These are phyloP conservation scores for Candida berthetii DNA, from an alignment of 805 yeast genomes.

Conservation along the genomic window DNA sequence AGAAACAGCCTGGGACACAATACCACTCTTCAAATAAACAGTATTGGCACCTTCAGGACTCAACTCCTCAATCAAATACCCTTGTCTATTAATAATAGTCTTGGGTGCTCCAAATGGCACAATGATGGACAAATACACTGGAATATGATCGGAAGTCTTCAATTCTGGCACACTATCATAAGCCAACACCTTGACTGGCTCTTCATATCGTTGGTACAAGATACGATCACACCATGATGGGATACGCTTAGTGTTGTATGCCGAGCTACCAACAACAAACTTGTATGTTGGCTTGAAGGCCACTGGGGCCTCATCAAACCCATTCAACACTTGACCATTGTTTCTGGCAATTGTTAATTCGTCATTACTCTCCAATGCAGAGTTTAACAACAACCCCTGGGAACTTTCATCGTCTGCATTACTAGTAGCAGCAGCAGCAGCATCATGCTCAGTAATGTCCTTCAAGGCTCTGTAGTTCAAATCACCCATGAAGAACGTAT, in stretches of 20 bases:
- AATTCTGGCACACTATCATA: constrained; percentile 47
- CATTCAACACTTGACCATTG: constrained; percentile 43
- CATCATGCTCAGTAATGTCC: constrained; percentile 2
- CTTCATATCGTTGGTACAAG: constrained; percentile 43
- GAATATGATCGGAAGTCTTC: constrained; percentile 70
- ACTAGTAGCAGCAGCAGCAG: too few relatives aligned
- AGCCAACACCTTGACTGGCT: constrained; percentile 22
- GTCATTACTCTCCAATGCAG: constrained; percentile 24
- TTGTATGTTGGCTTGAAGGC: constrained; percentile 80
- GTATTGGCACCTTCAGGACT: not conserved
- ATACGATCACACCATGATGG: constrained; percentile 95
- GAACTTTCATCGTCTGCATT: constrained; percentile 9
- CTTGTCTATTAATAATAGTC: constrained; percentile 18
- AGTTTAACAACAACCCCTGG: constrained; percentile 2
- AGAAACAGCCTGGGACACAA: not conserved
- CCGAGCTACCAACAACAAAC: constrained; percentile 42
- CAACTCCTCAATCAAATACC: constrained; percentile 18
- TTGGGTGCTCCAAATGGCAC: constrained; percentile 39
- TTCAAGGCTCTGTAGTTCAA: constrained; percentile 62
- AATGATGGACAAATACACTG: constrained; percentile 52
- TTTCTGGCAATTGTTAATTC: constrained; percentile 25
- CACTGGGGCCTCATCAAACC: constrained; percentile 63
- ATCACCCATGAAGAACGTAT: constrained; percentile 78
- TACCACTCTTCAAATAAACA: not conserved
- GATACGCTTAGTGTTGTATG: constrained; percentile 49